phyloP scores from a whole-genome alignment of 148 eudicot genomes.

The Oxyria digyna region DNA sequence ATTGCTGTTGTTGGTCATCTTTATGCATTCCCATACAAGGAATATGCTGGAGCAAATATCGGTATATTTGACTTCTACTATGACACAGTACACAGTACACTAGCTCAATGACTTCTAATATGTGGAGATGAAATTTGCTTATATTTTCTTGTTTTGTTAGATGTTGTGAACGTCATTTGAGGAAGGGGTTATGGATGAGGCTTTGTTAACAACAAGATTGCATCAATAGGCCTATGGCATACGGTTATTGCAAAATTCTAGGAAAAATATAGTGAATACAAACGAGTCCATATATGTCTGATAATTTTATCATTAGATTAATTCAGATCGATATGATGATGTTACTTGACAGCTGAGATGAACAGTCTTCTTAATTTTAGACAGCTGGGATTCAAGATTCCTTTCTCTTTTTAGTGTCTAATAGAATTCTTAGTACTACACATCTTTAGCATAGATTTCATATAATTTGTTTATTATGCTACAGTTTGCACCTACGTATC shows the following conservation, averaged over 20 bases:
- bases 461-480: too few relatives aligned
- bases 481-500: slow-evolving; percentile 99
- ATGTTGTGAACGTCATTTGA: background rate
- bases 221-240: background rate
- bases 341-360: background rate
- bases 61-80: slow-evolving; percentile 64
- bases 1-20: slow-evolving; percentile 91
- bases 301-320: background rate
- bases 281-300: too few relatives aligned
- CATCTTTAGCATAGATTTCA: background rate
- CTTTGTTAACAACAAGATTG: background rate
- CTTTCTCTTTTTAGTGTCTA: background rate
- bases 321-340: background rate
- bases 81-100: too few relatives aligned
- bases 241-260: background rate
- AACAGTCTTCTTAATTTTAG: background rate
- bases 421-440: too few relatives aligned
- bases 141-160: background rate
- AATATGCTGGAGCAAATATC: slow-evolving; percentile 89
- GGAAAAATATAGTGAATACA: background rate
- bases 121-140: background rate
- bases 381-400: background rate
- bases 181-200: background rate
- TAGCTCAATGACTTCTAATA: slow-evolving; percentile 69
- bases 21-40: slow-evolving; percentile 94